Base-by-base conservation (phyloP, 176 grass and related monocot genomes). In the Otatea glauca region DNA sequence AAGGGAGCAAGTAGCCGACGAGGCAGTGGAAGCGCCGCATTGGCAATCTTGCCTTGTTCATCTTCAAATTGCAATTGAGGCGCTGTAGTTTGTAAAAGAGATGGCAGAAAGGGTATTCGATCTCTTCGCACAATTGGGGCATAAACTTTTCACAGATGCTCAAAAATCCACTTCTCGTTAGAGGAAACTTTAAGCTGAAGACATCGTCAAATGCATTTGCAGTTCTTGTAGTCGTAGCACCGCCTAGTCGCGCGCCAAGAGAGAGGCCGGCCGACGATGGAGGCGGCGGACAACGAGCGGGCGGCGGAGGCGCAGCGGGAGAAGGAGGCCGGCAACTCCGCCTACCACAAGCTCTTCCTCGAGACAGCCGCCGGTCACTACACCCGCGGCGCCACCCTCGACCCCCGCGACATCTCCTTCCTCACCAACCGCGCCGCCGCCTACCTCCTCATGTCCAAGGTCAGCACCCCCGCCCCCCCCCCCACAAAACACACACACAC, bases 391-490 rank as follows among this genome's bases (percentile, higher is more conserved):
- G 54, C 54, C 18, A 0, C 0, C 18, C 54, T 21, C 18, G 20
- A 56, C 54, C 54, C 5, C 18, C 2, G 0, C 39, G 85, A 90
- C 71, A 88, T 92, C 71, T 87, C 88, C 51, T 92, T 87, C 58
- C 75, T 92, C 59, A 88, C 81, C n/a, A 85, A 90, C 84, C 85
- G 91, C 56, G 88, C 88, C 82, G 87, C 85, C 20, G 84, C 88
- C 68, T 90, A 90, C 65, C 54, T 90, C 84, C 59, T 15, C 48
- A 51, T 92, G 91, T 34, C 65, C 81, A 89, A 92, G 87, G 84
- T 87, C 49, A 0, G 64, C 6, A 18, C 3, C n/a, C 7, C 14
- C 44, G 1, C 9, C 43, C 34, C 14, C 5, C 4, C 79, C 0
- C 15, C 0, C 17, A 1, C 1, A 39, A 39, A 29, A n/a, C n/a